Percentiles rank a stretch among this genome's conserved stretches.
phyloP scores from a whole-genome alignment of 2,329 filamentous ascomycete genomes.

The Talaromyces islandicus region DNA sequence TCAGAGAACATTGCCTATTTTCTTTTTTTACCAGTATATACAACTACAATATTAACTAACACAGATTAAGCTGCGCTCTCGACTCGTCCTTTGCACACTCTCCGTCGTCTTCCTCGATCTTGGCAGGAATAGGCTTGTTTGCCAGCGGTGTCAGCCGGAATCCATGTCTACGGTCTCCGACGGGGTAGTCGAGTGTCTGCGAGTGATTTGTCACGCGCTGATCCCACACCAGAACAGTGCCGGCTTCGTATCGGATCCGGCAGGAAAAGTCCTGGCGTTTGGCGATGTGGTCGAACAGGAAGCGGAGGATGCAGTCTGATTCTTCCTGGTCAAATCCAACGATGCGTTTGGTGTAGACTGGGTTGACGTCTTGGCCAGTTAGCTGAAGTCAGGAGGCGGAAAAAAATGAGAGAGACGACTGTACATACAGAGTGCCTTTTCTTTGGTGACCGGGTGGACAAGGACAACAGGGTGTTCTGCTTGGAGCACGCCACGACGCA shows the following conservation, averaged over 20 bases:
- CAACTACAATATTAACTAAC: not conserved
- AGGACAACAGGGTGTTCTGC: not conserved
- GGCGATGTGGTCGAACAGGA: not conserved
- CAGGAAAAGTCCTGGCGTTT: not conserved
- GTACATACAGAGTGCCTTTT: constrained; percentile 1
- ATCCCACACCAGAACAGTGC: constrained; percentile 1
- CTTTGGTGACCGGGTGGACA: not conserved
- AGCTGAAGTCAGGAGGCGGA: not conserved
- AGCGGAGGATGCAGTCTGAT: not conserved
- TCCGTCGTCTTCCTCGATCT: constrained; percentile 1
- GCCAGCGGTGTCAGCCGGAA: not conserved
- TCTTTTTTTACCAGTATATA: not conserved
- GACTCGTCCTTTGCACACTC: not conserved
- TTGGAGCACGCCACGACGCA: not conserved
- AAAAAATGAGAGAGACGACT: too few relatives aligned
- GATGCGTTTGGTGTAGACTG: not conserved
- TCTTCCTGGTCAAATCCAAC: constrained; percentile 1
- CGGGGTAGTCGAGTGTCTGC: not conserved
- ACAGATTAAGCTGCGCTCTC: not conserved
- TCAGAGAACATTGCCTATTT: not conserved
- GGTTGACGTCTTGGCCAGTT: not conserved
- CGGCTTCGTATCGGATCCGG: not conserved
- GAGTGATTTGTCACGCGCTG: not conserved
- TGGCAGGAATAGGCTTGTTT: not conserved
- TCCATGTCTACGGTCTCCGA: not conserved